phyloP scores from a whole-genome alignment of 163 green algal species.

The Scenedesmus sp. region DNA sequence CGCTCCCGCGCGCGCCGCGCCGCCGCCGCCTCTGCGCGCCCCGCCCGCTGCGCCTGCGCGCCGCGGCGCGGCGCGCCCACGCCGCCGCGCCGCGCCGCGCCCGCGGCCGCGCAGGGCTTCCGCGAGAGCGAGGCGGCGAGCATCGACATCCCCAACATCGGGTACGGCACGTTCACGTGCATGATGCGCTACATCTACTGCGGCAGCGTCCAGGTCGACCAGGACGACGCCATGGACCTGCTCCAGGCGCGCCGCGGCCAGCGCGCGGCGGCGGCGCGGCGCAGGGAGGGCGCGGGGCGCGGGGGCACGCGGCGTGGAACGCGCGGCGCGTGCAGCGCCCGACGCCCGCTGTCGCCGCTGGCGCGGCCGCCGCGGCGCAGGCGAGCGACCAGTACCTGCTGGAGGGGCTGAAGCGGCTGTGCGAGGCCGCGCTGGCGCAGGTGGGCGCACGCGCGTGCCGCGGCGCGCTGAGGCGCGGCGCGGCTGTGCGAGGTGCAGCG shows the following conservation, averaged over 20 bases:
- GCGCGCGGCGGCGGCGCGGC: constrained; percentile 90
- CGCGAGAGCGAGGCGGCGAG: constrained; percentile 81
- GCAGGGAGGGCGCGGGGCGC: too few species aligned
- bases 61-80: not conserved
- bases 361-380: constrained; percentile 39
- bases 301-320: too few species aligned
- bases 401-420: constrained; percentile 93
- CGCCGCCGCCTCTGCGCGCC: not conserved
- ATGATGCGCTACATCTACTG: constrained; percentile 98
- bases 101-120: constrained; percentile 69
- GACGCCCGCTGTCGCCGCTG: not conserved
- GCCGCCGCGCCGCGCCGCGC: not conserved
- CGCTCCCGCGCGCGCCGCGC: not conserved
- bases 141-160: constrained; percentile 97
- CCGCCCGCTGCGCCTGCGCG: not conserved
- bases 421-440: constrained; percentile 84
- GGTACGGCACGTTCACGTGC: constrained; percentile 50
- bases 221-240: constrained; percentile 76
- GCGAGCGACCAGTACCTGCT: constrained; percentile 96
- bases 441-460: not conserved
- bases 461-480: too few species aligned
- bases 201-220: constrained; percentile 71
- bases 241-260: constrained; percentile 80
- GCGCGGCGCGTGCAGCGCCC: too few species aligned
- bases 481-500: too few species aligned